Evolutionary conservation across 2,329 filamentous ascomycete genomes (phyloP), one percentile per base, ranked within the genome.

Genomic region (Colletotrichum aenigma): DNA sequence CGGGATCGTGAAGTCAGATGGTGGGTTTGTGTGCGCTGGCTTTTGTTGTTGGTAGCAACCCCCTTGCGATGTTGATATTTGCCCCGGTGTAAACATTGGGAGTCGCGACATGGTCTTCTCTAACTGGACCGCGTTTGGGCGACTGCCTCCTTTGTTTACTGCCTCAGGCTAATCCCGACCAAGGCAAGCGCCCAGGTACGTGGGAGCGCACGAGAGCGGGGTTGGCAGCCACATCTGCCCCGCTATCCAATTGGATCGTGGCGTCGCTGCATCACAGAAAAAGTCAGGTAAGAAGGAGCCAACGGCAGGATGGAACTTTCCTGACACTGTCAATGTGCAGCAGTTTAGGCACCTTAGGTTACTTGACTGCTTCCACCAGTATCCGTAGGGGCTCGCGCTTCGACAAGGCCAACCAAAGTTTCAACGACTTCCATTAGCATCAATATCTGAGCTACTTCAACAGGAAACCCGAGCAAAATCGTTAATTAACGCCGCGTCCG

Each of bases 1-100:
- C 55, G 66, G 60, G 64, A 52, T 32, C 26, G 56, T 48, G 56
- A 38, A 38, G 32, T 58, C 28, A 32, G 61, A 70, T 65, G 70
- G 71, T 60, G 62, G 52, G 71, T 66, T 52, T 71, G 34, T 61
- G 61, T 26, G 71, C 26, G 74, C 58, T 64, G 36, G 36, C 55
- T 68, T 65, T 74, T 77, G 74, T 77, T 76, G 74, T 76, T 77
- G 74, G 62, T 77, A 76, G 76, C 76, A 77, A 77, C 75, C 68
- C 36, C 43, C 43, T 48, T 60, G 55, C 48, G 71, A 70, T 78
- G 75, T 78, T 78, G 76, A 78, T 74, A 62, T 78, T 77, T 75
- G 71, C 60, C 56, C 74, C 38, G 28, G 65, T 26, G 71, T 76
- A 76, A 76, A 76, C 74, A 76, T 56, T 71, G 60, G 34, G 55